Conservation (phyloP, 1,284 basidiomycete species). For the Cutaneotrichosporon cyanovorans region DNA sequence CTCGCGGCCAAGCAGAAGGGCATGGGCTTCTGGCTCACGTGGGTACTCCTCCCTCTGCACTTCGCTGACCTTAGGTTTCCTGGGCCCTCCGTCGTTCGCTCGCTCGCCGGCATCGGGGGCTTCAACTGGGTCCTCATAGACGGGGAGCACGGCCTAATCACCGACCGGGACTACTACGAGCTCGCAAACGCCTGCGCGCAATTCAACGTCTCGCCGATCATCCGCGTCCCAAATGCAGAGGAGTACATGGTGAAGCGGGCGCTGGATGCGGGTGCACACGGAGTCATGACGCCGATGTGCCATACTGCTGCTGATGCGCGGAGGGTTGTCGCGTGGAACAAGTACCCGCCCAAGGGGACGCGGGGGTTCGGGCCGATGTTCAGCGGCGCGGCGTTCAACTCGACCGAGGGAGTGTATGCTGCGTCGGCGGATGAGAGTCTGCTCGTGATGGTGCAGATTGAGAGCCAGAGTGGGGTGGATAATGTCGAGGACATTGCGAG, state of each 20-base stretch:
- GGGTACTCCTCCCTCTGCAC: conserved; percentile 9
- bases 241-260: conserved; percentile 38
- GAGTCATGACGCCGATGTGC: conserved; percentile 31
- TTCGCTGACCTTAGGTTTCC: conserved; percentile 19
- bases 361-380: conserved; percentile 25
- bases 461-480: conserved; percentile 55
- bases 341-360: conserved; percentile 23
- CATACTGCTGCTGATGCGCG: conserved; percentile 22
- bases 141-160: conserved; percentile 25
- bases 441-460: conserved; percentile 59
- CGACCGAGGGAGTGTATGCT: conserved; percentile 50
- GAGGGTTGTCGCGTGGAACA: conserved; percentile 17
- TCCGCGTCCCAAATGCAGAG: conserved; percentile 38
- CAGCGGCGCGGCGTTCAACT: conserved; percentile 14
- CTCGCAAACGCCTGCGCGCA: conserved; percentile 23
- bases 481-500: conserved; percentile 57
- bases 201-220: conserved; percentile 28
- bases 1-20: conserved; percentile 54
- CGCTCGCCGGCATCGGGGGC: conserved; percentile 26
- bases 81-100: conserved; percentile 23
- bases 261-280: conserved; percentile 37
- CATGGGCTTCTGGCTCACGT: conserved; percentile 63
- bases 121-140: conserved; percentile 30
- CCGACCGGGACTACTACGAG: conserved; percentile 22
- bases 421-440: conserved; percentile 53